phyloP scores from a whole-genome alignment of 2,329 filamentous ascomycete genomes.

The Calonectria honghensis region DNA sequence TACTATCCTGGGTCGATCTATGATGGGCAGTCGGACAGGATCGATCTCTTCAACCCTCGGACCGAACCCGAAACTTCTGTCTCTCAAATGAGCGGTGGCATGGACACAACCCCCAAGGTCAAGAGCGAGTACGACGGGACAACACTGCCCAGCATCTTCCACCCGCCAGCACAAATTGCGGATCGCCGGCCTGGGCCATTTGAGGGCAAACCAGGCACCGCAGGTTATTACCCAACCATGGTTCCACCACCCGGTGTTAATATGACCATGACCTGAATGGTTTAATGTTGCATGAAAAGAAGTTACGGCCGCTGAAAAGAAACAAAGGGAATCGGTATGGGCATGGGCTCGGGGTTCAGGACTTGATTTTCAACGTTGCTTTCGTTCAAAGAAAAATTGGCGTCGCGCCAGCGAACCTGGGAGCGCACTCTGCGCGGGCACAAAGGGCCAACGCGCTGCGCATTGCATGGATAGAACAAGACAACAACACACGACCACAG shows the following conservation, averaged over 20 bases:
- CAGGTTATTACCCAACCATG: conserved; percentile 72
- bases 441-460: conserved; percentile 17
- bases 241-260: conserved; percentile 69
- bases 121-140: conserved; percentile 70
- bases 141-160: conserved; percentile 68
- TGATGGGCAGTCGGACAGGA: conserved; percentile 66
- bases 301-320: conserved; percentile 40
- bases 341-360: conserved; percentile 48
- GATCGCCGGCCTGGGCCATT: conserved; percentile 67
- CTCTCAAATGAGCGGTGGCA: conserved; percentile 56
- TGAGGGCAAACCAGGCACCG: conserved; percentile 71
- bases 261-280: conserved; percentile 61
- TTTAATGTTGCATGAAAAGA: conserved; percentile 34
- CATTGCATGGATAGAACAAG: conserved; percentile 34
- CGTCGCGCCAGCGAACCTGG: conserved; percentile 27
- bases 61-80: conserved; percentile 59
- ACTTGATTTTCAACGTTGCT: conserved; percentile 42
- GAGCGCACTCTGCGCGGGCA: conserved; percentile 26
- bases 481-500: conserved; percentile 35
- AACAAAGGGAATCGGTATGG: conserved; percentile 37
- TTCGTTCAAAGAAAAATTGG: conserved; percentile 45
- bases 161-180: conserved; percentile 62
- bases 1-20: conserved; percentile 73
- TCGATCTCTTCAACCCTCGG: conserved; percentile 70
- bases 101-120: conserved; percentile 63